Evolutionary conservation across 2,329 filamentous ascomycete species (phyloP), one percentile per base, ranked within the genome.

Genomic region (Fusarium torreyae): DNA sequence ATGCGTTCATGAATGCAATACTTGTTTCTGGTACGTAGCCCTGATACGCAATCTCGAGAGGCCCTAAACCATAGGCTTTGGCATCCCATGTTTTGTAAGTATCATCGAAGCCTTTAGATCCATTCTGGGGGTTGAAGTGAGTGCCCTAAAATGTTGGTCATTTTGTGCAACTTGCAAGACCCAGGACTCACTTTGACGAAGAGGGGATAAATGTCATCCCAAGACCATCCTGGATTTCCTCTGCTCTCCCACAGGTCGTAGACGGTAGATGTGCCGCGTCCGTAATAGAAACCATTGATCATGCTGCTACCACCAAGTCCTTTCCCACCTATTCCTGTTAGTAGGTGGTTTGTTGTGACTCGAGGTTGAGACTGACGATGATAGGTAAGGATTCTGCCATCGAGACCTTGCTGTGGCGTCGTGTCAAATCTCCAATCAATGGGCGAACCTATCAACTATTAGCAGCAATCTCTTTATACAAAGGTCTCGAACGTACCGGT

Each of bases 381-480:
- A 5, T 63, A 63, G 17, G 58, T 54, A 3, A 63, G 39, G 1
- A 63, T 63, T 3, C 58, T 54, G 1, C 51, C 61, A 24, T 56
- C 18, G 11, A 63, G 61, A 3, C 58, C 61, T 14, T 42, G 22
- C 6, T 63, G 58, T 1, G 49, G 57, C 3, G 24, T 26, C 1
- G 61, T 63, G 7, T 63, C 53, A 5, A 63, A 63, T 15, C 53
- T 63, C 58, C 61, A 63, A 28, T 63, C 61, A 1, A 63, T 50
- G 0, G 58, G 33, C 4, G 58, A 63, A 1, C 61, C 61, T 63
- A 6, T 15, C 1, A 7, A 3, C 34, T 4, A 15, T 17, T 0
- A 24, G 28, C 1, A 13, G 0, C 2, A 1, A 14, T 3, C 14
- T 1, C 7, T 4, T 48, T 5, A 0, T 3, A 3, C 5, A 11